Percentiles rank a stretch among this genome's conserved stretches.
phyloP scores from a whole-genome alignment of 108 stramenopile species.

The Licmophora abbreviata region DNA sequence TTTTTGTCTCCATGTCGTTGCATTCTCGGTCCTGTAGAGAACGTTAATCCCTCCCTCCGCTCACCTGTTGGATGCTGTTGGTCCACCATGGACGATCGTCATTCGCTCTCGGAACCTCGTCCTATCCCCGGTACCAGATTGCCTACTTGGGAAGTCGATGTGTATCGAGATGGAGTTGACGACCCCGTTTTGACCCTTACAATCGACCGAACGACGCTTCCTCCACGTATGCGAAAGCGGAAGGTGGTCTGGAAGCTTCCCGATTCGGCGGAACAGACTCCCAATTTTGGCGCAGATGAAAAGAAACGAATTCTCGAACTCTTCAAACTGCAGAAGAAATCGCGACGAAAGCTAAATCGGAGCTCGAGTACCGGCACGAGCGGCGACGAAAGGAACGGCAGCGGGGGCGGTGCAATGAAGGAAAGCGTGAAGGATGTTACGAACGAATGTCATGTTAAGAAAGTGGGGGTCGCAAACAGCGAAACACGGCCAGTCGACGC shows the following conservation, averaged over 20 bases:
- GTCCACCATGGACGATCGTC: constrained; percentile 35
- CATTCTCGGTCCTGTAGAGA: no score
- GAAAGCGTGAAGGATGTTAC: no score
- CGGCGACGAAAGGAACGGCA: no score
- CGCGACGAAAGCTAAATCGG: constrained; percentile 39
- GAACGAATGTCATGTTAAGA: no score
- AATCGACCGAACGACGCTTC: constrained; percentile 39
- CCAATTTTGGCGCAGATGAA: constrained; percentile 68
- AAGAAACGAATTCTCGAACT: constrained; percentile 64
- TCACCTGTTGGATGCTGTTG: no score
- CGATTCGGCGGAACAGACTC: constrained; percentile 18
- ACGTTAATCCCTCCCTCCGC: no score
- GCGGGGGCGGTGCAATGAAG: no score
- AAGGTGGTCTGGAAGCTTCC: constrained; percentile 72
- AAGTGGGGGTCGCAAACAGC: no score
- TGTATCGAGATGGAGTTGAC: constrained; percentile 57
- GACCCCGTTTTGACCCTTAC: constrained; percentile 46
- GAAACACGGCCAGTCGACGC: no score
- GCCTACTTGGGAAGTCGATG: constrained; percentile 68
- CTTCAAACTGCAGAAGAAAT: constrained; percentile 71
- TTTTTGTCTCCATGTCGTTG: no score
- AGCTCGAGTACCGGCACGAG: no score
- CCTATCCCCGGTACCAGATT: constrained; percentile 14
- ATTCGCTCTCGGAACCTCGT: constrained; percentile 64
- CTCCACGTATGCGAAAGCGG: constrained; percentile 65